Percentiles rank a stretch among this genome's conserved stretches.
These are phyloP conservation scores for Gypsophila paniculata DNA, from an alignment of 179 eudicot genomes.

Conservation along the genomic window DNA sequence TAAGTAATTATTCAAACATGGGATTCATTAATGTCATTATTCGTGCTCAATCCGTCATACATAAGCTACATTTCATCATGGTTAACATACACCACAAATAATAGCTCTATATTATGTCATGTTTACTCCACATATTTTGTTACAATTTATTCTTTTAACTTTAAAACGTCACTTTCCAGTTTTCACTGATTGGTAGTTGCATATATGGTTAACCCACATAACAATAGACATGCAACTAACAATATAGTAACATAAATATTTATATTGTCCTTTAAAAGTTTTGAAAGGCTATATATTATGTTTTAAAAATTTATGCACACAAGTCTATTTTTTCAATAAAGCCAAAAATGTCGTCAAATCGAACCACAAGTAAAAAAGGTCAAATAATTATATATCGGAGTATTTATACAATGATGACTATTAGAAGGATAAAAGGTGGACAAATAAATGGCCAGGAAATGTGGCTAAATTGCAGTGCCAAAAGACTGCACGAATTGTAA, in stretches of 20 bases:
- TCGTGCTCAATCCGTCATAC: neutral
- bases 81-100: neutral
- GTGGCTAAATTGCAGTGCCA: neutral
- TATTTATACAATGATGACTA: neutral
- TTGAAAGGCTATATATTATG: neutral
- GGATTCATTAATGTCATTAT: neutral
- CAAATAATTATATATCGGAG: neutral
- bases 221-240: neutral
- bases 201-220: conserved; percentile 1
- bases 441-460: neutral
- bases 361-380: neutral
- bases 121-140: neutral
- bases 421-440: neutral
- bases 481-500: neutral
- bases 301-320: too few relatives aligned
- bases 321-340: too few relatives aligned
- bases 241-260: neutral
- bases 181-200: neutral
- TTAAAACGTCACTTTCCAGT: conserved; percentile 4
- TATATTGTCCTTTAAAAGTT: conserved; percentile 8
- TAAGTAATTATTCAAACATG: neutral
- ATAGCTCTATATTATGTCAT: neutral
- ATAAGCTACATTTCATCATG: neutral
- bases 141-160: too few relatives aligned
- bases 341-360: neutral